Evolutionary conservation across 768 basidiomycete species (phyloP), one percentile per base, ranked within the genome.

Genomic region (Lactarius tabidus): DNA sequence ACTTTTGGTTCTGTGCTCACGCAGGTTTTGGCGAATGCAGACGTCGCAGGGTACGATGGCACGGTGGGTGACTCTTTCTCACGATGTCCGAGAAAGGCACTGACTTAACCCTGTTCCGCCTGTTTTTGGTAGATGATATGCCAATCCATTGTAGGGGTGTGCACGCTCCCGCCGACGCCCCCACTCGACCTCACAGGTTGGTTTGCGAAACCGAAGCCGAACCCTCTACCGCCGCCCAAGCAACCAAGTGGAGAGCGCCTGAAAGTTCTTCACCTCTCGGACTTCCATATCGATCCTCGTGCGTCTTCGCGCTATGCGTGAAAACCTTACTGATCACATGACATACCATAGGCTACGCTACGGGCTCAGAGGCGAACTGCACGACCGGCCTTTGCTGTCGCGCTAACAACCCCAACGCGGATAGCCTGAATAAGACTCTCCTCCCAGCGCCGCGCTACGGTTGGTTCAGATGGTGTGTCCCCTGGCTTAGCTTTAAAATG

Each of bases 161-260:
- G 89, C 70, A 76, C 86, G 6, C 75, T 80, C 23, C 85, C 87
- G 10, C 78, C 82, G 0, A 82, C 88, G 1, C 74, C 84, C 8
- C 79, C 86, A 4, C 78, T 92, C 68, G 81, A 92, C 71, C 71
- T 86, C 38, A 85, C 82, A 1, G 76, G 76, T 15, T 91, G 89
- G 86, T 92, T 91, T 74, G 78, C 82, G 33, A 91, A 89, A 73
- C 87, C 89, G 3, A 92, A 91, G 72, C 90, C 90, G 1, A 80
- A 81, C 33, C 85, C 85, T 5, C 79, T 86, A 15, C 88, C 87
- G n/a, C 66, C 77, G 10, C 79, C 79, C 0, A 87, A 80, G 72
- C 78, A 79, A 72, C 80, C 82, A 18, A 88, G 84, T 52, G 89
- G 89, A 15, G 74, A 88, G 70, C 79, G 84, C 41, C 76, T 90